These are phyloP conservation scores for Phellopilus nigrolimitatus DNA, from an alignment of 1,284 basidiomycete genomes.

Conservation along the genomic window DNA sequence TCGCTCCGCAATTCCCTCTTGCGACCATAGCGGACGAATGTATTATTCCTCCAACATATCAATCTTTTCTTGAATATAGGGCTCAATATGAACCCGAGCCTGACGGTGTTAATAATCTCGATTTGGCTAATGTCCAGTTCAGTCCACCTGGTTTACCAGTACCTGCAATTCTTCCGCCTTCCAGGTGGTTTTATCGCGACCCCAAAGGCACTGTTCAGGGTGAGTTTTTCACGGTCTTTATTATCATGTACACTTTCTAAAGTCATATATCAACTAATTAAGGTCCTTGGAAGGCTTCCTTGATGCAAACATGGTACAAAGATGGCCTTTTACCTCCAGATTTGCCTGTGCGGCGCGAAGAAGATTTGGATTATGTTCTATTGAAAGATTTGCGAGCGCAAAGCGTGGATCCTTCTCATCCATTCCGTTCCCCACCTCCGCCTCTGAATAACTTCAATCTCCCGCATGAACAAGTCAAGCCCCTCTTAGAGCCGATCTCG, in stretches of 20 bases:
- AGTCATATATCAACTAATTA: conserved; percentile 15
- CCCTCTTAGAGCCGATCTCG: conserved; percentile 70
- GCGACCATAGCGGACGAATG: conserved; percentile 84
- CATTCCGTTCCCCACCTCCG: conserved; percentile 56
- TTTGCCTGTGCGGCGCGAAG: conserved; percentile 71
- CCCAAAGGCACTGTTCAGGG: conserved; percentile 75
- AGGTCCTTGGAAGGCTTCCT: conserved; percentile 81
- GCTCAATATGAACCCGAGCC: conserved; percentile 53
- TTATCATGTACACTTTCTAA: conserved; percentile 3
- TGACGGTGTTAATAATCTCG: conserved; percentile 37
- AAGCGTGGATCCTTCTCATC: conserved; percentile 70
- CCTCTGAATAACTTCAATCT: conserved; percentile 25
- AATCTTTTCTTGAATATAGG: conserved; percentile 67
- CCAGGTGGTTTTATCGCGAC: conserved; percentile 75
- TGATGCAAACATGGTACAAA: conserved; percentile 83
- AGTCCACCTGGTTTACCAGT: conserved; percentile 73
- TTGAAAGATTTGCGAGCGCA: conserved; percentile 70
- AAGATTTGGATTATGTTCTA: conserved; percentile 59
- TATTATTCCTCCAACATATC: conserved; percentile 83
- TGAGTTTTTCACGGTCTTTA: conserved; percentile 31
- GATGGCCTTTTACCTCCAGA: conserved; percentile 75
- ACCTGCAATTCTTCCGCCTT: conserved; percentile 57
- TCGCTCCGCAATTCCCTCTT: conserved; percentile 78
- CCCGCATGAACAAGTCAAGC: conserved; percentile 41
- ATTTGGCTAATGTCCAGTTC: conserved; percentile 61